Evolutionary conservation across 805 yeast genomes (phyloP).

Genomic region (Kodamaea neixiangensis): DNA sequence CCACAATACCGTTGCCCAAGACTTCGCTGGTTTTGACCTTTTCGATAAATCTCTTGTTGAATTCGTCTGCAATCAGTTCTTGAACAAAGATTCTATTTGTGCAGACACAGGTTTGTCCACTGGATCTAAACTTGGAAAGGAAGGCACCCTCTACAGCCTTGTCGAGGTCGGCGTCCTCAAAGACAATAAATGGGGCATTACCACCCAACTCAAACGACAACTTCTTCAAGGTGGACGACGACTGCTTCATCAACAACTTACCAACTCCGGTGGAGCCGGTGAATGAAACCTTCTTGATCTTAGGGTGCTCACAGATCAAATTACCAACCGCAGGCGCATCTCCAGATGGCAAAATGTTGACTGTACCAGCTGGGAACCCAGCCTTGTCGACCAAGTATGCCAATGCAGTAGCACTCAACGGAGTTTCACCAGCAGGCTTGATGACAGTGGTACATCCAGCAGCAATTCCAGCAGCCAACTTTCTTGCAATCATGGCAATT

Average conservation of each 20-base stretch:
- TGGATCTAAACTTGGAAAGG: slow-evolving; percentile 68
- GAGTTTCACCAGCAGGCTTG: slow-evolving; percentile 79
- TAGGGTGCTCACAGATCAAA: slow-evolving; percentile 48
- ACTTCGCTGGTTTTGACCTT: slow-evolving; percentile 38
- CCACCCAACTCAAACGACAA: slow-evolving; percentile 78
- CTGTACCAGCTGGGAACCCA: slow-evolving; percentile 69
- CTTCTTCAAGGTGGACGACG: slow-evolving; percentile 65
- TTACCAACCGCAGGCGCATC: slow-evolving; percentile 52
- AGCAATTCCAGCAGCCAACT: slow-evolving; percentile 74
- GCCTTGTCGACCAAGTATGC: slow-evolving; percentile 63
- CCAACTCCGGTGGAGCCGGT: slow-evolving; percentile 82
- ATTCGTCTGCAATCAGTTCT: slow-evolving; percentile 61
- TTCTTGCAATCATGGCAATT: slow-evolving; percentile 73
- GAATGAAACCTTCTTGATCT: slow-evolving; percentile 68
- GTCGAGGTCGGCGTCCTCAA: slow-evolving; percentile 70
- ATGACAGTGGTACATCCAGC: slow-evolving; percentile 78
- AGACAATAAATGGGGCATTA: slow-evolving; percentile 76
- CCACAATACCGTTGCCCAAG: slow-evolving; percentile 64
- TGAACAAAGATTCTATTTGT: slow-evolving; percentile 75
- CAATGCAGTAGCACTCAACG: slow-evolving; percentile 69
- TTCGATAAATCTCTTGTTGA: slow-evolving; percentile 49
- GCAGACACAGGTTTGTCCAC: slow-evolving; percentile 83
- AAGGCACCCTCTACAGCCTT: slow-evolving; percentile 67
- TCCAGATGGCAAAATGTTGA: slow-evolving; percentile 61
- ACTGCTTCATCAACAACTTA: slow-evolving; percentile 61